Evolutionary conservation across 2,329 filamentous ascomycete species (phyloP).

Genomic region (Davidsoniella virescens): DNA sequence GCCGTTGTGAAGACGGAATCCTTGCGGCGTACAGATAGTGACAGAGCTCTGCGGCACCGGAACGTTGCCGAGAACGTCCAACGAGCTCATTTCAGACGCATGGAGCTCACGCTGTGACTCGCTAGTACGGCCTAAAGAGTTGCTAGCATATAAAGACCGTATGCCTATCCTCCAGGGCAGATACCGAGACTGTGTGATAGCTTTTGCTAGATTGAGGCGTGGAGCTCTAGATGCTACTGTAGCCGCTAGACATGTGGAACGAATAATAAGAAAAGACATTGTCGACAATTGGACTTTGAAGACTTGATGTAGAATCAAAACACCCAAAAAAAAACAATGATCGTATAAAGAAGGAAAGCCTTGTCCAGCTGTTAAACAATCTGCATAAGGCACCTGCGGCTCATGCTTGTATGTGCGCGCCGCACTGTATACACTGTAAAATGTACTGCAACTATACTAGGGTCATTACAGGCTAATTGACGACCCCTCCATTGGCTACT

Average conservation of each 20-base stretch:
- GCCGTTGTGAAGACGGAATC: constrained; percentile 77
- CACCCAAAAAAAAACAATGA: no score
- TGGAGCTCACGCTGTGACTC: neutral
- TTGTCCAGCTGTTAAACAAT: no score
- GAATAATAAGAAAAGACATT: no score
- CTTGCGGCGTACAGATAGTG: constrained; percentile 65
- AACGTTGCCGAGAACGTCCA: constrained; percentile 65
- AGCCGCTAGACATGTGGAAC: no score
- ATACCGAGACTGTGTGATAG: neutral
- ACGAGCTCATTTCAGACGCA: constrained; percentile 15
- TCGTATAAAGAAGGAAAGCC: no score
- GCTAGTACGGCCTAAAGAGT: constrained; percentile 15
- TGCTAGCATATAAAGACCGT: neutral
- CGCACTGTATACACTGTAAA: no score
- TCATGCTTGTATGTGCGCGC: no score
- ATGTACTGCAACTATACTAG: neutral
- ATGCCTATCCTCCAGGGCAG: neutral
- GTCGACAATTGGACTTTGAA: no score
- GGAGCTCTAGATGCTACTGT: no score
- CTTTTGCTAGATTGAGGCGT: no score
- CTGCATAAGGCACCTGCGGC: no score
- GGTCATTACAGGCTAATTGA: neutral
- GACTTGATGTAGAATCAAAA: no score
- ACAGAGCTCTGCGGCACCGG: constrained; percentile 68
- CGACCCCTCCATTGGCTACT: neutral